Base-by-base conservation (phyloP, 805 yeast genomes). In the Metschnikowia dekortorum region DNA sequence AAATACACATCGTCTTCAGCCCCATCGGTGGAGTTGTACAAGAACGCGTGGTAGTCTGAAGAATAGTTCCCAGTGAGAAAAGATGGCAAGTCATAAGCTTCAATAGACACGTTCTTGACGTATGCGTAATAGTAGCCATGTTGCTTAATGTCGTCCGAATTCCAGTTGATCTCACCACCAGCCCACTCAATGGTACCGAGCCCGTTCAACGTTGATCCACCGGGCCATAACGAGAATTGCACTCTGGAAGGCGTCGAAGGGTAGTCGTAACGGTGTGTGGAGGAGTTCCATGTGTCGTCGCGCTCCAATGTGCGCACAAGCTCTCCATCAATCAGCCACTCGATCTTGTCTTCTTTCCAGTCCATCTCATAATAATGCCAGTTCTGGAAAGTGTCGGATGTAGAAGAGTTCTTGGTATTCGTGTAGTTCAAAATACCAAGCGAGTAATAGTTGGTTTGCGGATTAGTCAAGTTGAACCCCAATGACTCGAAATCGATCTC, bases 401-500 rank as follows among this genome's bases (percentile, higher is more conserved):
- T 61, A 6, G 75, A 47, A 39, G 73, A 61, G 56, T 75, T 71
- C 14, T 55, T 62, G 55, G 81, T 76, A 65, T 87, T 85, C 33
- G 83, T 75, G 67, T 82, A 87, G 73, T 87, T 80, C 62, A 83
- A 73, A 32, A 73, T 67, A 66, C 92, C 97, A 64, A 85, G 83
- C 66, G 80, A 83, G 73, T 87, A 91, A 76, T 65, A 90, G 70
- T 91, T 91, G 29, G 90, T 74, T 75, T 91, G 91, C 1, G 83
- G 87, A 22, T 68, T 64, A 32, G 77, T 75, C 61, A 87, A 68
- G 61, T 86, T 81, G 61, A 79, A 79, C 52, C 98, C 98, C 55
- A 89, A 85, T 58, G 83, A 85, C 73, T 91, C 97, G 63, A 70
- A 83, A 78, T 91, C 97, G 60, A 90, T 79, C 76, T 91, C 97